phyloP scores from a whole-genome alignment of 345 rosid genomes.

The Litchi chinensis region DNA sequence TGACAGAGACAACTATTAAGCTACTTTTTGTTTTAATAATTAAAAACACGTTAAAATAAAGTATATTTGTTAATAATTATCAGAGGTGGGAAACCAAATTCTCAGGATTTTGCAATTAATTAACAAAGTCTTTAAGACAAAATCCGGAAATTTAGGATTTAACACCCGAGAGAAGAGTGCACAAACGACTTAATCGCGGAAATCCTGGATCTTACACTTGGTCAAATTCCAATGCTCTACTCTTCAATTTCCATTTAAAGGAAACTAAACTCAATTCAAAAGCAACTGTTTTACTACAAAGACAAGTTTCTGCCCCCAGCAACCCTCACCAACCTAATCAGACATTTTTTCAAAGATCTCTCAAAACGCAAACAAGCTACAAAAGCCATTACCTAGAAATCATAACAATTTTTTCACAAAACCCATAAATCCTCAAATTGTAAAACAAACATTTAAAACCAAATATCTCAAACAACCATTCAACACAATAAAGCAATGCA shows the following conservation, averaged over 20 bases:
- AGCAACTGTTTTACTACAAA: not conserved
- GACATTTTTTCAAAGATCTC: slow-evolving; percentile 7
- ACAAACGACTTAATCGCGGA: too few species aligned
- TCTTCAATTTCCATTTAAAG: not conserved
- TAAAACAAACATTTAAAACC: not conserved
- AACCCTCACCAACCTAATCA: not conserved
- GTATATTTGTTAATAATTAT: too few species aligned
- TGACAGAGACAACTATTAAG: not conserved
- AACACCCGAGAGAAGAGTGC: too few species aligned
- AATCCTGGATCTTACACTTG: too few species aligned
- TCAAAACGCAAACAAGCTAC: not conserved
- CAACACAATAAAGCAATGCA: not conserved
- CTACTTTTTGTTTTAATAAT: not conserved
- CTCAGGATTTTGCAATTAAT: not conserved
- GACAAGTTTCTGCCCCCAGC: not conserved
- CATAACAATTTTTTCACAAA: not conserved
- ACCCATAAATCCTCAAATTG: not conserved
- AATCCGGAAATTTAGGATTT: too few species aligned
- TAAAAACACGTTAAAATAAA: too few species aligned
- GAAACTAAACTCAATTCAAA: not conserved
- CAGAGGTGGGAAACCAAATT: not conserved
- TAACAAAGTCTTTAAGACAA: not conserved
- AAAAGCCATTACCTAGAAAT: not conserved
- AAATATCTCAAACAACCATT: not conserved
- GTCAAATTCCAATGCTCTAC: not conserved